Conservation (phyloP, 2,329 filamentous ascomycete genomes). For the Ascochyta clinopodiicola region DNA sequence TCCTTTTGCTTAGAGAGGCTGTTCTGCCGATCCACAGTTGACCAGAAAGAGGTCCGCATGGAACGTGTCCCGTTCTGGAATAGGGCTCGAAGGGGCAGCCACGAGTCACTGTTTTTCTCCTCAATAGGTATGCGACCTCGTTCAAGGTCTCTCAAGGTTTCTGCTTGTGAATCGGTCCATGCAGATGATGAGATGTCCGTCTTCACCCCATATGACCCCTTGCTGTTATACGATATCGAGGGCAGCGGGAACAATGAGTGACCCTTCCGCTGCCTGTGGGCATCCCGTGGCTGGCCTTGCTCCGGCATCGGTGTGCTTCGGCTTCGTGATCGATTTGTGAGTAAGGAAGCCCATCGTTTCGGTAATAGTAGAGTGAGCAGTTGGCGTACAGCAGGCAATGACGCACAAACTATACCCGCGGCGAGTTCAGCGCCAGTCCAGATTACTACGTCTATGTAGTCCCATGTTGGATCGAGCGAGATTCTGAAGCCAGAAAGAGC, state of each 20-base stretch:
- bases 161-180: background rate
- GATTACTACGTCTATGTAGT: constrained; percentile 30
- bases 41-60: constrained; percentile 4
- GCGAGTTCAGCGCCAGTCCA: constrained; percentile 39
- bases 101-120: background rate
- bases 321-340: constrained; percentile 7
- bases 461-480: constrained; percentile 37
- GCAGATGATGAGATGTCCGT: constrained; percentile 2
- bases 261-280: background rate
- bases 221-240: background rate
- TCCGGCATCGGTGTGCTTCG: background rate
- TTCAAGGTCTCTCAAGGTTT: background rate
- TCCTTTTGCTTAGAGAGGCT: background rate
- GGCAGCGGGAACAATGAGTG: background rate
- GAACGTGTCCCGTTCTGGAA: background rate
- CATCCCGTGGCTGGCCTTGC: background rate
- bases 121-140: background rate
- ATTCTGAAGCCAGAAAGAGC: constrained; percentile 31
- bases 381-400: constrained; percentile 32
- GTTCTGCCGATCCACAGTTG: background rate
- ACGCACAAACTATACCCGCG: constrained; percentile 31
- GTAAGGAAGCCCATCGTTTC: background rate
- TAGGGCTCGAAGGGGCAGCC: background rate
- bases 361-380: constrained; percentile 21
- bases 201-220: background rate